Percentiles rank a stretch among this genome's conserved stretches.
These are phyloP conservation scores for Verticillium longisporum DNA, from an alignment of 2,329 filamentous ascomycete genomes.

Conservation along the genomic window DNA sequence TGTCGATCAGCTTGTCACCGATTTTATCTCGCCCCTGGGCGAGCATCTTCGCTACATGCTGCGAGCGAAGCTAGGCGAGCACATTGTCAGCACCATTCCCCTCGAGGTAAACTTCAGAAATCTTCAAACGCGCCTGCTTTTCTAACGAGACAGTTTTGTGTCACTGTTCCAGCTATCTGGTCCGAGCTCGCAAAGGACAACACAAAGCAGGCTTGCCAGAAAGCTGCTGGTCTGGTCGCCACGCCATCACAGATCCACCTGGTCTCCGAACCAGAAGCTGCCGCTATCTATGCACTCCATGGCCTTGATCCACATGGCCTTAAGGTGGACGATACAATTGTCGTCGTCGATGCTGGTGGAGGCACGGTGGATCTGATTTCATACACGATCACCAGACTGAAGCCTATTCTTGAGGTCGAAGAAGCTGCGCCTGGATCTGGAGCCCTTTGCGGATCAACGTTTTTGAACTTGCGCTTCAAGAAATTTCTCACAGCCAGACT, in stretches of 20 bases:
- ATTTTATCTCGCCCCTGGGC: constrained; percentile 42
- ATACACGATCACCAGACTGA: constrained; percentile 37
- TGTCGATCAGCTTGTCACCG: constrained; percentile 34
- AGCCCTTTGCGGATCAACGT: constrained; percentile 41
- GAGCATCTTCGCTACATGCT: constrained; percentile 39
- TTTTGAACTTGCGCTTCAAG: constrained; percentile 40
- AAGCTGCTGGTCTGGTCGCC: constrained; percentile 22
- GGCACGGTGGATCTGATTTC: constrained; percentile 49
- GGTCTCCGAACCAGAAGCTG: constrained; percentile 46
- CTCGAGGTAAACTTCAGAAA: constrained; percentile 24
- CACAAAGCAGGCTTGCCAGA: constrained; percentile 37
- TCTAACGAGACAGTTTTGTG: constrained; percentile 28
- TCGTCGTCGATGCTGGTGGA: constrained; percentile 48
- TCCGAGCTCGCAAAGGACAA: constrained; percentile 45
- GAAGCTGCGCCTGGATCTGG: constrained; percentile 43
- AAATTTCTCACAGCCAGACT: constrained; percentile 35
- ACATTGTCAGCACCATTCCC: constrained; percentile 33
- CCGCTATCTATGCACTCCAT: constrained; percentile 41
- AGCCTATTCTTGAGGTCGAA: constrained; percentile 37
- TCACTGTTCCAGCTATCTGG: constrained; percentile 55
- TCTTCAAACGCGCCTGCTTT: not conserved
- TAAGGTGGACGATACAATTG: constrained; percentile 38
- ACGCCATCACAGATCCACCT: constrained; percentile 30
- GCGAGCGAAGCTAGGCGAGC: constrained; percentile 30
- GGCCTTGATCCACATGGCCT: constrained; percentile 32